These are phyloP conservation scores for Glarea lozoyensis DNA, from an alignment of 495 filamentous ascomycete species.

Conservation along the genomic window DNA sequence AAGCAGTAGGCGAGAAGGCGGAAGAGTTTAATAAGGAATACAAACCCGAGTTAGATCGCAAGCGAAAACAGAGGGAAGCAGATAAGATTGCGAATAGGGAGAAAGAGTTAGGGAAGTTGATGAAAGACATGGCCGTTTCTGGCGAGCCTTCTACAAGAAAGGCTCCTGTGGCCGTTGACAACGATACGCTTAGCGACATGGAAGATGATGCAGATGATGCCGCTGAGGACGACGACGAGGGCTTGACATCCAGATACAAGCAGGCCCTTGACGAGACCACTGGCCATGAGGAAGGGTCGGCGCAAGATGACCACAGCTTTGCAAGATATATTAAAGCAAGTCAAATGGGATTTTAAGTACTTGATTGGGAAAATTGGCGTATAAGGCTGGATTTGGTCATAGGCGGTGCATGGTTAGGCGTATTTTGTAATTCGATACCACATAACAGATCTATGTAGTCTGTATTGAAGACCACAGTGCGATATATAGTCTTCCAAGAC, in stretches of 20 bases:
- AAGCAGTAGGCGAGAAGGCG: constrained; percentile 75
- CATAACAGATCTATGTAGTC: constrained; percentile 12
- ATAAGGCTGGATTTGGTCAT: constrained; percentile 12
- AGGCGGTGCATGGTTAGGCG: constrained; percentile 23
- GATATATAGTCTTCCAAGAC: too few relatives aligned
- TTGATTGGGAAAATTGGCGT: constrained; percentile 6
- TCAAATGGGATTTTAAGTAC: constrained; percentile 20
- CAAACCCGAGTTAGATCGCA: constrained; percentile 78
- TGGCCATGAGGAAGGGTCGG: constrained; percentile 21
- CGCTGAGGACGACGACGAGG: constrained; percentile 36
- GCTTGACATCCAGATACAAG: constrained; percentile 52
- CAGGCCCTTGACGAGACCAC: constrained; percentile 40
- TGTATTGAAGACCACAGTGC: too few relatives aligned
- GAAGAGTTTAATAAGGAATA: constrained; percentile 90
- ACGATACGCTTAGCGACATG: constrained; percentile 50
- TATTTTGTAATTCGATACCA: constrained; percentile 37
- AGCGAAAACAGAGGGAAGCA: constrained; percentile 64
- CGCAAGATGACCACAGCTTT: constrained; percentile 23
- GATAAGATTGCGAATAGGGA: constrained; percentile 60
- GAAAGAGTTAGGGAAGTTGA: constrained; percentile 78
- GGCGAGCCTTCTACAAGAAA: constrained; percentile 29
- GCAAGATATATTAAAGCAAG: constrained; percentile 21
- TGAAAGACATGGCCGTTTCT: constrained; percentile 85
- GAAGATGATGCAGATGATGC: constrained; percentile 44
- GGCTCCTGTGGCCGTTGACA: constrained; percentile 24